Percentiles rank a stretch among this genome's conserved stretches.
phyloP scores from a whole-genome alignment of 2,329 filamentous ascomycete genomes.

The Camptophora hylomeconis region DNA sequence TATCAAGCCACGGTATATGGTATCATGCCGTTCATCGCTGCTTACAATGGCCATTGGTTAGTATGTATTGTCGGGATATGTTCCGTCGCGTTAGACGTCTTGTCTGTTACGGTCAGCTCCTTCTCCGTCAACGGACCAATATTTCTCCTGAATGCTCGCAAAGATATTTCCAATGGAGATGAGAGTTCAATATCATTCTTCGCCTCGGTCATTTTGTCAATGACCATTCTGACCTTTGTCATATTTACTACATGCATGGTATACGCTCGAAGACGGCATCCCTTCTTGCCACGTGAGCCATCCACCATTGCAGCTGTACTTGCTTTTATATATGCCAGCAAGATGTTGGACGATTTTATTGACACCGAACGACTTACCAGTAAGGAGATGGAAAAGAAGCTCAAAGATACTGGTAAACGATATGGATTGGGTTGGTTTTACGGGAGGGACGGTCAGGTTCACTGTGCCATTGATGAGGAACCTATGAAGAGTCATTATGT shows the following conservation, averaged over 20 bases:
- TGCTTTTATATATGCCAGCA: slow-evolving; percentile 66
- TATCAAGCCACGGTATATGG: slow-evolving; percentile 37
- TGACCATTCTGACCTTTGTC: slow-evolving; percentile 55
- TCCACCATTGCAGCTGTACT: slow-evolving; percentile 66
- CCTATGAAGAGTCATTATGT: slow-evolving; percentile 53
- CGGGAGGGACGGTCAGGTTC: slow-evolving; percentile 58
- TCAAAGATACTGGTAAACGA: slow-evolving; percentile 49
- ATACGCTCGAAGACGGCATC: slow-evolving; percentile 48
- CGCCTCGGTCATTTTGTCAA: slow-evolving; percentile 48
- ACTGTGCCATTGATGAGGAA: slow-evolving; percentile 69
- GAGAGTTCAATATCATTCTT: slow-evolving; percentile 48
- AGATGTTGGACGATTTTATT: slow-evolving; percentile 66
- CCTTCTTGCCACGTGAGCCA: slow-evolving; percentile 65
- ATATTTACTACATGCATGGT: slow-evolving; percentile 45
- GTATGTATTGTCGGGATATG: slow-evolving; percentile 32
- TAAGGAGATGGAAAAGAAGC: slow-evolving; percentile 46
- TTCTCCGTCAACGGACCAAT: slow-evolving; percentile 32
- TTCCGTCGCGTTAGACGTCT: slow-evolving; percentile 31
- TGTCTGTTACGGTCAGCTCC: slow-evolving; percentile 35
- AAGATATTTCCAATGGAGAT: slow-evolving; percentile 22
- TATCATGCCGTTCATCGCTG: slow-evolving; percentile 29
- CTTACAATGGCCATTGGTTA: slow-evolving; percentile 31
- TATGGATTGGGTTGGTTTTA: slow-evolving; percentile 69
- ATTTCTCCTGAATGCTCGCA: slow-evolving; percentile 19
- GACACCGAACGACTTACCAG: slow-evolving; percentile 52